phyloP scores from a whole-genome alignment of 2,329 filamentous ascomycete genomes.

The Trichoderma endophyticum region DNA sequence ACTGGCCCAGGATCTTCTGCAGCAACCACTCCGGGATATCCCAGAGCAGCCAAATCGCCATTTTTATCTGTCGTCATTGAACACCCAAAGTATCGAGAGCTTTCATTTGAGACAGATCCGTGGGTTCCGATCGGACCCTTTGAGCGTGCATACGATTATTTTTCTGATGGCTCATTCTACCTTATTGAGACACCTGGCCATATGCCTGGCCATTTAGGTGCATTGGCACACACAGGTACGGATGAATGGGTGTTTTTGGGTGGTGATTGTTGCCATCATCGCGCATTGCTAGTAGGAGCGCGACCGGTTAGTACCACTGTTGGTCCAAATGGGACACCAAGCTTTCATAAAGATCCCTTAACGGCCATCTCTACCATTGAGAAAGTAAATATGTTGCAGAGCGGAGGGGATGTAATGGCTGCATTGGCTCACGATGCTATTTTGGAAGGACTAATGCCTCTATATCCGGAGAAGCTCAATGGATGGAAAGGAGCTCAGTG shows the following conservation, averaged over 20 bases:
- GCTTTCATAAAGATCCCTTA: slow-evolving; percentile 6
- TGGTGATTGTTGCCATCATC: slow-evolving; percentile 8
- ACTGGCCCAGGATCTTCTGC: not conserved
- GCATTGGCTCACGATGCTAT: not conserved
- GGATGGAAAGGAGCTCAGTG: not conserved
- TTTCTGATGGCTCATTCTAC: not conserved
- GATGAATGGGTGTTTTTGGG: slow-evolving; percentile 8
- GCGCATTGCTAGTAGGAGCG: not conserved
- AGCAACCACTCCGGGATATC: not conserved
- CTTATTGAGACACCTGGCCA: slow-evolving; percentile 2
- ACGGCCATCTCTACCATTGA: not conserved
- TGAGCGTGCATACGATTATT: not conserved
- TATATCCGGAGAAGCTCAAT: not conserved
- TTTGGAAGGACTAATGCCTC: not conserved
- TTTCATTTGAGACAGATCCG: not conserved
- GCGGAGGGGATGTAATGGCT: not conserved
- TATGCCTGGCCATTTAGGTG: slow-evolving; percentile 1
- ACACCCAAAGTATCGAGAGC: not conserved
- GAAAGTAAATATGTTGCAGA: not conserved
- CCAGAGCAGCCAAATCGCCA: not conserved
- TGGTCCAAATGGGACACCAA: not conserved
- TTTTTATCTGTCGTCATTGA: slow-evolving; percentile 2
- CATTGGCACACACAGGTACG: not conserved
- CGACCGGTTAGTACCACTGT: not conserved
- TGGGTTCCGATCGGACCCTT: slow-evolving; percentile 10